Percentiles rank a stretch among this genome's conserved stretches.
These are phyloP conservation scores for Annona squamosa DNA, from an alignment of 164 flowering plant species.

Conservation along the genomic window DNA sequence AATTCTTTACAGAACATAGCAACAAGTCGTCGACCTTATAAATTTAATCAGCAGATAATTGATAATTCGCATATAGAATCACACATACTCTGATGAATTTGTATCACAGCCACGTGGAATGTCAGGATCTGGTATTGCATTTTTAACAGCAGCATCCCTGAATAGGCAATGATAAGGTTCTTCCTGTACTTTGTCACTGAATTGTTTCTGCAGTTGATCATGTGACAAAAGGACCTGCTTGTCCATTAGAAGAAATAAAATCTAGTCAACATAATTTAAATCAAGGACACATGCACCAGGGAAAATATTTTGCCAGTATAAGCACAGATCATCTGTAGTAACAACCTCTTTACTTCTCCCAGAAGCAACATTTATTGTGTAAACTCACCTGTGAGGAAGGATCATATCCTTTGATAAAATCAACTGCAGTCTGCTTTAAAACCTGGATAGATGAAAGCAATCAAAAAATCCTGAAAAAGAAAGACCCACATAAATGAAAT, in stretches of 20 bases:
- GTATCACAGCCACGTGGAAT: constrained; percentile 61
- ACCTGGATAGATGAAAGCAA: constrained; percentile 33
- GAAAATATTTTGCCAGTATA: neutral
- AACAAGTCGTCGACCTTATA: neutral
- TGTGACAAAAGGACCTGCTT: constrained; percentile 40
- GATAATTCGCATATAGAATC: constrained; percentile 5
- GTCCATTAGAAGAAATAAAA: constrained; percentile 8
- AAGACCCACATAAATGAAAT: constrained; percentile 2
- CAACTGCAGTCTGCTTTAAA: constrained; percentile 56
- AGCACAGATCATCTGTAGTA: neutral
- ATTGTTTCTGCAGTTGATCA: constrained; percentile 75
- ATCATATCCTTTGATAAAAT: constrained; percentile 62
- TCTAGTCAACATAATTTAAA: neutral
- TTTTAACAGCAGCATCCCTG: constrained; percentile 41
- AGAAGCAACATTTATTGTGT: neutral
- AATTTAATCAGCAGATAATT: neutral
- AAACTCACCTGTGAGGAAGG: constrained; percentile 70
- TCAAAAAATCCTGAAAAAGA: neutral
- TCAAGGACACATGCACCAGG: neutral
- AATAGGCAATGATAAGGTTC: constrained; percentile 43
- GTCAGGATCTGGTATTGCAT: constrained; percentile 81
- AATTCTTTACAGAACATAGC: neutral
- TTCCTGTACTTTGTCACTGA: constrained; percentile 31
- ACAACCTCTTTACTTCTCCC: neutral
- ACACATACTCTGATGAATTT: constrained; percentile 69